These are phyloP conservation scores for Erodium texanum DNA, from an alignment of 441 rosid species.

Conservation along the genomic window DNA sequence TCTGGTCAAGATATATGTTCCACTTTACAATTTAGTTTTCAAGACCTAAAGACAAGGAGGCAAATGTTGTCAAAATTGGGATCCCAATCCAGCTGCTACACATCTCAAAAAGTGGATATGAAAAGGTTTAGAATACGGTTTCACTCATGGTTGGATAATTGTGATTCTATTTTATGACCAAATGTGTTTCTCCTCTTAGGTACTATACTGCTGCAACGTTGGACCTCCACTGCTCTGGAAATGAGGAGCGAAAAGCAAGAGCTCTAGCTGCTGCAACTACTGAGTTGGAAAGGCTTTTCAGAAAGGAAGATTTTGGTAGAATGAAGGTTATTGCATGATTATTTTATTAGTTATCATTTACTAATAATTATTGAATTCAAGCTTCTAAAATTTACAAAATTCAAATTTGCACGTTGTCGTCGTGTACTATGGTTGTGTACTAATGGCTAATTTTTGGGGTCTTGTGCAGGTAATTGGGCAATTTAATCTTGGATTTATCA, in stretches of 20 bases:
- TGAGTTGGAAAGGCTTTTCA: constrained; percentile 83
- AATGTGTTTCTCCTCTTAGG: constrained; percentile 27
- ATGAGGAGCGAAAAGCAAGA: constrained; percentile 70
- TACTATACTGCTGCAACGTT: constrained; percentile 79
- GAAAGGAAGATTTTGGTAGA: constrained; percentile 71
- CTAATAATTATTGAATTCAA: neutral
- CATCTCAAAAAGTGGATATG: constrained; percentile 21
- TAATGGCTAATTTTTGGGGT: constrained; percentile 10
- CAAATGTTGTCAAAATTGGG: constrained; percentile 38
- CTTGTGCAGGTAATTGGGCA: constrained; percentile 76
- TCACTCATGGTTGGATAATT: constrained; percentile 12
- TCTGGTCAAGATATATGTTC: constrained; percentile 46
- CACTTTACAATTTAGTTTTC: constrained; percentile 58
- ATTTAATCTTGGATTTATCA: constrained; percentile 93
- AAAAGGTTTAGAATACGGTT: constrained; percentile 32
- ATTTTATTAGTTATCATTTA: neutral
- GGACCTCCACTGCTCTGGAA: constrained; percentile 69
- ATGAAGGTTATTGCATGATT: constrained; percentile 60
- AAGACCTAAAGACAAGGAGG: constrained; percentile 55
- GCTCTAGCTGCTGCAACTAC: constrained; percentile 81
- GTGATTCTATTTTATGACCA: neutral
- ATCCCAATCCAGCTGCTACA: constrained; percentile 25
- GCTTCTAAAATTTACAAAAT: neutral
- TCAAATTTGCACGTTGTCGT: neutral
- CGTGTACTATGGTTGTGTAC: neutral